These are phyloP conservation scores for Ophiocordyceps camponoti-floridani DNA, from an alignment of 2,329 filamentous ascomycete species.

Conservation along the genomic window DNA sequence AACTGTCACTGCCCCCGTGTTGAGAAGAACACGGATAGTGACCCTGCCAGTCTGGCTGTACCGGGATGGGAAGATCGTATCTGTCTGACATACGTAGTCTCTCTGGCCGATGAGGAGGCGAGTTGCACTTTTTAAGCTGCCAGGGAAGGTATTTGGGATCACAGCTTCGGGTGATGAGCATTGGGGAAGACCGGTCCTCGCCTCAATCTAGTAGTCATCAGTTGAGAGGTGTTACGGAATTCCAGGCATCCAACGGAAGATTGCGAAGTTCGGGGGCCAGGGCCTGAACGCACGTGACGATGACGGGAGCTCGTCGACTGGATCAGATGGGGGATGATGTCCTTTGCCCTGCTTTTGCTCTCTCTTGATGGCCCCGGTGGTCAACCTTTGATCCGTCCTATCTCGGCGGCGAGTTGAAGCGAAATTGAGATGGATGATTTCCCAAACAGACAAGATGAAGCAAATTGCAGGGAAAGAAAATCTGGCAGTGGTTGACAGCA, in stretches of 20 bases:
- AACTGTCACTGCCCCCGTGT: slow-evolving; percentile 18
- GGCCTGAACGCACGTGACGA: not conserved
- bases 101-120: slow-evolving; percentile 14
- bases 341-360: not conserved
- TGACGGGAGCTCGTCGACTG: not conserved
- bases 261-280: not conserved
- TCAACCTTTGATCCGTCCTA: not conserved
- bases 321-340: not conserved
- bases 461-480: not conserved
- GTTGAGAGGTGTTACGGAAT: not conserved
- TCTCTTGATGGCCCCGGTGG: not conserved
- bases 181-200: slow-evolving; percentile 18
- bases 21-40: slow-evolving; percentile 32
- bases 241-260: too few species aligned
- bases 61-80: slow-evolving; percentile 31
- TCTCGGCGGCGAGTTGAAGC: not conserved
- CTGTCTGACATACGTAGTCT: slow-evolving; percentile 39
- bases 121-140: slow-evolving; percentile 34
- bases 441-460: not conserved
- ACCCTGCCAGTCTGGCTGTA: slow-evolving; percentile 38
- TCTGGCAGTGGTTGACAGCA: not conserved
- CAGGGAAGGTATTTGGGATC: slow-evolving; percentile 36
- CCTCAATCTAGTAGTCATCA: not conserved
- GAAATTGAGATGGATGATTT: not conserved
- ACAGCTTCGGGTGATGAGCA: slow-evolving; percentile 37